Evolutionary conservation across 176 grass and related monocot species (phyloP).

Genomic region (Cenchrus purpureus): DNA sequence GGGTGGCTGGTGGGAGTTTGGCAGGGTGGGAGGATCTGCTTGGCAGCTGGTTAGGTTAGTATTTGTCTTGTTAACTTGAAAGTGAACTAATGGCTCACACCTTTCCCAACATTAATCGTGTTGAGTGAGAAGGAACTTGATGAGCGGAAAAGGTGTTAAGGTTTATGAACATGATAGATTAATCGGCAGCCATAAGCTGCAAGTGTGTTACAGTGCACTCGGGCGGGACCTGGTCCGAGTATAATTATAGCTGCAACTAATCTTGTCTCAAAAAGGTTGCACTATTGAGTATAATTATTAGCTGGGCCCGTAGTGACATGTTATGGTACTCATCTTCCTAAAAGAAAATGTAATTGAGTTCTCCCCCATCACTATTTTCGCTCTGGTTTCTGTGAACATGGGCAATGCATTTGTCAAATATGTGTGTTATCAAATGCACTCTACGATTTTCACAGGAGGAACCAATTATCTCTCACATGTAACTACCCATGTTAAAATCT

Average conservation of each 20-base stretch:
- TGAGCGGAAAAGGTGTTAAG: background rate
- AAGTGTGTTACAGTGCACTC: background rate
- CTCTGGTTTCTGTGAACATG: background rate
- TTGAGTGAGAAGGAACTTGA: conserved; percentile 14
- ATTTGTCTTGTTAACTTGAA: background rate
- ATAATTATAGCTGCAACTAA: conserved; percentile 7
- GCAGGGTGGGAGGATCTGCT: conserved; percentile 16
- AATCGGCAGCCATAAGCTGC: background rate
- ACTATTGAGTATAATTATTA: background rate
- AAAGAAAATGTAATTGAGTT: background rate
- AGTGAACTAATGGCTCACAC: background rate
- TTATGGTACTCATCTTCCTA: background rate
- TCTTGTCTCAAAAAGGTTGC: conserved; percentile 2
- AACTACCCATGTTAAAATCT: background rate
- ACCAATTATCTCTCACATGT: background rate
- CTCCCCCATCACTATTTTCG: background rate
- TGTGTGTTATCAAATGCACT: background rate
- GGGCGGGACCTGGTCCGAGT: background rate
- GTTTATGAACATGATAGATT: background rate
- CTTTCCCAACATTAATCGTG: background rate
- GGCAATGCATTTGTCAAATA: conserved; percentile 8
- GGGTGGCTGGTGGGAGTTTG: background rate
- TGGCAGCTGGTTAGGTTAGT: background rate
- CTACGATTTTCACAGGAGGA: background rate
- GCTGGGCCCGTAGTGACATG: background rate